Conservation (phyloP, 2,329 filamentous ascomycete genomes). For the Apiospora hydei region DNA sequence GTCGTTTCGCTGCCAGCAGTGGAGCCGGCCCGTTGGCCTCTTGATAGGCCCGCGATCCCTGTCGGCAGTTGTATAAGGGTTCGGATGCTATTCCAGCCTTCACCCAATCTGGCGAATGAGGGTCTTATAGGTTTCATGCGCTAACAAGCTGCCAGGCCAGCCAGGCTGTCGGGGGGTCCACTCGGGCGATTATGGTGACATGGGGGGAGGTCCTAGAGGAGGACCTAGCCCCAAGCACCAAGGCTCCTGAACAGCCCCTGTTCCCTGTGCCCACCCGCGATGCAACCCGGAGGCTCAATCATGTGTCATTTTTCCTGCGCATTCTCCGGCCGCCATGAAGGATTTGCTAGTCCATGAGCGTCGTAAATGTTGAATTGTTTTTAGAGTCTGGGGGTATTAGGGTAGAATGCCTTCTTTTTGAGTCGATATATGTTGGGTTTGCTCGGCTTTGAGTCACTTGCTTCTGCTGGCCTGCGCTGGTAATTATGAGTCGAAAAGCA, state of each 20-base stretch:
- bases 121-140: background rate
- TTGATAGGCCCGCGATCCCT: constrained; percentile 5
- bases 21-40: background rate
- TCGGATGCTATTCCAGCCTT: background rate
- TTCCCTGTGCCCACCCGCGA: background rate
- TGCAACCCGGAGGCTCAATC: constrained; percentile 6
- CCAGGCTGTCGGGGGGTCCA: background rate
- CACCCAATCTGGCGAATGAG: background rate
- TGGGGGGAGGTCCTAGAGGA: no score
- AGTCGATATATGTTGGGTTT: no score
- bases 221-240: no score
- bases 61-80: background rate
- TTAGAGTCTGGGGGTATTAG: no score
- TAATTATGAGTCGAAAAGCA: no score
- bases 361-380: no score
- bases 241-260: background rate
- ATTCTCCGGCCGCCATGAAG: no score
- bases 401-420: no score
- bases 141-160: background rate
- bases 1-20: background rate
- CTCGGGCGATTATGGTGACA: background rate
- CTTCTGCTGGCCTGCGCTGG: no score
- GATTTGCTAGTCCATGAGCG: no score
- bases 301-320: no score
- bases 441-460: no score